Base-by-base conservation (phyloP, 495 filamentous ascomycete species). In the Penicillium tannophilum region DNA sequence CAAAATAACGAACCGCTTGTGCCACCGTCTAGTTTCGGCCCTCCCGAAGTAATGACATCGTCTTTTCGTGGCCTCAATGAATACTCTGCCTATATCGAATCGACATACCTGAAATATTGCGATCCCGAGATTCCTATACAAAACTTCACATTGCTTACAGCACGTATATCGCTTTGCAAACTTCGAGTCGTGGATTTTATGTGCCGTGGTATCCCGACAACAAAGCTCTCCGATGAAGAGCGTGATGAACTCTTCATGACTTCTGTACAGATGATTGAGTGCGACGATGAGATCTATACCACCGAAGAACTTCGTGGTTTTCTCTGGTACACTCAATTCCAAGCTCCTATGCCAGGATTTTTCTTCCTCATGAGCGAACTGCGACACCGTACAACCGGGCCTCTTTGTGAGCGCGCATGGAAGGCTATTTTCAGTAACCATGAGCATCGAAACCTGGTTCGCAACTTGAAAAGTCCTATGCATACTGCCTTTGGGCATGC, bases 71-170 rank as follows among this genome's bases (percentile, higher is more conserved):
- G 54, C 47, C 71, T 83, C 26, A 70, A 77, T 42, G 75, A 67
- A n/a, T 72, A 79, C 51, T 72, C 77, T 26, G 72, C 78, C 58
- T 73, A 80, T 71, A 60, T 77, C 65, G 49, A 66, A 70, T 68
- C 79, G 55, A 64, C 74, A 52, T 89, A 88, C 63, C 74, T 89
- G 14, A 74, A 75, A 48, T 74, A 81, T 42, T 88, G 84, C 66
- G 84, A 90, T 59, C 77, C 82, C 55, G 79, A 76, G 46, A 77
- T 86, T 19, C 87, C 87, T 6, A 71, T 90, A 39, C 81, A 86
- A 53, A 74, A 73, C 44, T 78, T 85, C 60, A 79, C 80, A 0
- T 42, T 81, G 19, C 62, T 80, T 23, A 79, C 79, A 72, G 79
- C 81, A 4, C 72, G 77, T 45, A 72, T 71, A 31, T 73, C 73